Evolutionary conservation across 495 filamentous ascomycete genomes (phyloP).

Genomic region (Hyaloscypha finlandica): DNA sequence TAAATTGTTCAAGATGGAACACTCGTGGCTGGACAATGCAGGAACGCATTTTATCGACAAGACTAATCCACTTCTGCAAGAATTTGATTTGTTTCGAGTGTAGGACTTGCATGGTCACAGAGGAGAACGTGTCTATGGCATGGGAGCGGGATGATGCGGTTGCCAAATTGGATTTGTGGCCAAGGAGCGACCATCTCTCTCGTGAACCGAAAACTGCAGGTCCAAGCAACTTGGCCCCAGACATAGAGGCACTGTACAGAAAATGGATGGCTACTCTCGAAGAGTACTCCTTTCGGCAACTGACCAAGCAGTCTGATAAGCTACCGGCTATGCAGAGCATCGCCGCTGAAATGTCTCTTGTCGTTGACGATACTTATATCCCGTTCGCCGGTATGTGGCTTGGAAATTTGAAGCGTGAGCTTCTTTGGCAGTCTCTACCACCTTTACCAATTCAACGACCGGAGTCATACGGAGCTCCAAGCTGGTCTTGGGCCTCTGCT

Average conservation of each 20-base stretch:
- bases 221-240: background rate
- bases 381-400: constrained; percentile 23
- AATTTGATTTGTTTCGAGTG: constrained; percentile 18
- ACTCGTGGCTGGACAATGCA: constrained; percentile 19
- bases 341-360: constrained; percentile 4
- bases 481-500: constrained; percentile 24
- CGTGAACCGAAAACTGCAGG: background rate
- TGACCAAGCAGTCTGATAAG: constrained; percentile 15
- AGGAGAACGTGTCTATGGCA: constrained; percentile 12
- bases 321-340: constrained; percentile 8
- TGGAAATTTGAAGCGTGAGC: constrained; percentile 10
- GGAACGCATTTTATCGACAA: constrained; percentile 11
- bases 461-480: constrained; percentile 19
- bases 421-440: constrained; percentile 23
- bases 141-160: background rate
- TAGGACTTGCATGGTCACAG: background rate
- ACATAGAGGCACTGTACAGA: constrained; percentile 1
- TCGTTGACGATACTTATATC: constrained; percentile 12
- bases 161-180: background rate
- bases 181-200: background rate
- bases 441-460: background rate
- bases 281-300: constrained; percentile 7
- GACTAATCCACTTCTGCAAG: constrained; percentile 16
- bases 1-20: constrained; percentile 4
- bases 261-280: constrained; percentile 4